Evolutionary conservation across 345 rosid species (phyloP), one percentile per base, ranked within the genome.

Genomic region (Diplotaxis tenuifolia): DNA sequence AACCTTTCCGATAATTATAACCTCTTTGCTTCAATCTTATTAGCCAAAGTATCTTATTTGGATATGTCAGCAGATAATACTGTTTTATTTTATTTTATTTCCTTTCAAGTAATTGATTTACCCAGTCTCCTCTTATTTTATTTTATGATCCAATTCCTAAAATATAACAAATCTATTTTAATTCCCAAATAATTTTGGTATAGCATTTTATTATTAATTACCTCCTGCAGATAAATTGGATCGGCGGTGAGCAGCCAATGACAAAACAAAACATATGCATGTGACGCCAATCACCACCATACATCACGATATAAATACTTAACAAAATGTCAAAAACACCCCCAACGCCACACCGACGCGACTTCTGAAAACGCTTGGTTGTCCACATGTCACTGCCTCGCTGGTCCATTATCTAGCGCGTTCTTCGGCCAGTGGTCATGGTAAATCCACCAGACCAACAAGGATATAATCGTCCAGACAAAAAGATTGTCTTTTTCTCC

Each of bases 71-170:
- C 20, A 45, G 36, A 57, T 40, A 9, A 40, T 29, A 53, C 63
- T 63, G 0, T 10, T 45, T 45, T 45, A 6, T 42, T 42, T 40
- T 36, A 27, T 15, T 60, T 25, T 63, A 3, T 9, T 42, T 7
- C 12, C 11, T 18, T 21, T 21, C 34, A 27, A 71, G 74, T 45
- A 32, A 6, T 36, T 53, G 9, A 52, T 62, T 21, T 90, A 88
- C 62, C 49, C 79, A 91, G 86, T 86, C 4, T 16, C 32, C 71
- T 56, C 25, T 40, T 50, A 32, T 67, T n/a, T 47, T 58, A 49
- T 58, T 47, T 47, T 34, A 49, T 18, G 29, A 74, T 21, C 54
- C 52, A 22, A 18, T 14, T 27, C 14, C 4, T 31, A 6, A 2
- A 5, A 42, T 14, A 31, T 7, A 56, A 22, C 20, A 42, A 42